These are phyloP conservation scores for Lignosus rhinocerotis DNA, from an alignment of 1,284 basidiomycete genomes.

Conservation along the genomic window DNA sequence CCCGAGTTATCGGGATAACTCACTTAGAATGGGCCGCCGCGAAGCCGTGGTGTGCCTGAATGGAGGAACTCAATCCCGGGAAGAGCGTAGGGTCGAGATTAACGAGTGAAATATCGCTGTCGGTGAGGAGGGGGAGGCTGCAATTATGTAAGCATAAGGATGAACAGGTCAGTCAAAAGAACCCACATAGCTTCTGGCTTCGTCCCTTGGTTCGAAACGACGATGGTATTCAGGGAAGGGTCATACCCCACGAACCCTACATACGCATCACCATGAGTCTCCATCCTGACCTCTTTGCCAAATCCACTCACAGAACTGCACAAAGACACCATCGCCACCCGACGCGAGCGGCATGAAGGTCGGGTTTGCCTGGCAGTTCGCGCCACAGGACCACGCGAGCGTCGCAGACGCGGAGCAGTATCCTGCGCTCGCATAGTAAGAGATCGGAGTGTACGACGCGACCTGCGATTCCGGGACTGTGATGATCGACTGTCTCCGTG, in stretches of 20 bases:
- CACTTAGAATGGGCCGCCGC: conserved; percentile 52
- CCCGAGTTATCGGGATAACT: conserved; percentile 8
- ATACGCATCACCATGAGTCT: too few relatives aligned
- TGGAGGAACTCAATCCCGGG: conserved; percentile 49
- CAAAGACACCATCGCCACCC: conserved; percentile 54
- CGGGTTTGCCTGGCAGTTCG: conserved; percentile 50
- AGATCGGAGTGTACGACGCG: conserved; percentile 50
- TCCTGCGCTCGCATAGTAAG: conserved; percentile 54
- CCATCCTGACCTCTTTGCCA: not conserved
- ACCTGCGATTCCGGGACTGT: conserved; percentile 45
- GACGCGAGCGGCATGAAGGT: conserved; percentile 47
- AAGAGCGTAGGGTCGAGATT: conserved; percentile 50
- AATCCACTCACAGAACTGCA: conserved; percentile 47
- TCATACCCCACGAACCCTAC: conserved; percentile 38
- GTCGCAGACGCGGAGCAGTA: conserved; percentile 51
- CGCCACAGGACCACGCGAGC: conserved; percentile 58
- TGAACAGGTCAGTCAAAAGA: not conserved
- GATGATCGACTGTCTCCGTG: conserved; percentile 36
- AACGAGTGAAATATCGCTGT: conserved; percentile 46
- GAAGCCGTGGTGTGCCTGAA: conserved; percentile 63
- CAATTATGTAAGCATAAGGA: not conserved
- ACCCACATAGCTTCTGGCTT: conserved; percentile 47
- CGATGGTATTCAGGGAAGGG: conserved; percentile 31
- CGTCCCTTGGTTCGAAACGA: conserved; percentile 44
- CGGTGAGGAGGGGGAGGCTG: conserved; percentile 54